phyloP scores from a whole-genome alignment of 805 yeast genomes.

The Myxozyma vanderwaltii region DNA sequence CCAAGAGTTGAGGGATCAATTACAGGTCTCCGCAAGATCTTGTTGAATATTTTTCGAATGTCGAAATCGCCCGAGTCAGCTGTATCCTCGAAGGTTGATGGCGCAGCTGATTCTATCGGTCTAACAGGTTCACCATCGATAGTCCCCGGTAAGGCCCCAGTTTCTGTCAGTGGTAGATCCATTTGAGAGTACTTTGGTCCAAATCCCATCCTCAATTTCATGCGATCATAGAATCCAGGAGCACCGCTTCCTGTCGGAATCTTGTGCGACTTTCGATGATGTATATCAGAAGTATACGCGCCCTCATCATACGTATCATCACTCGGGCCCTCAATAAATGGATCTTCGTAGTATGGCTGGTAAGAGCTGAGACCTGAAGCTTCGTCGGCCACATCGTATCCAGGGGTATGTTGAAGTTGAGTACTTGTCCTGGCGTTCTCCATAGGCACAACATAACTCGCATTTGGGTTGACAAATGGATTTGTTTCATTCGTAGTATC shows the following conservation, averaged over 20 bases:
- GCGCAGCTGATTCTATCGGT: neutral
- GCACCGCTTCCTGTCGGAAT: slow-evolving; percentile 11
- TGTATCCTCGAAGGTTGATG: neutral
- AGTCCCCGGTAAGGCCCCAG: slow-evolving; percentile 18
- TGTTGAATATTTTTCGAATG: slow-evolving; percentile 11
- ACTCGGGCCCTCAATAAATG: neutral
- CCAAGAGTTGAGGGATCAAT: slow-evolving; percentile 44
- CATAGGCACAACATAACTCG: slow-evolving; percentile 1
- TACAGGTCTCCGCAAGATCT: slow-evolving; percentile 37
- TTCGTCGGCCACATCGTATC: neutral
- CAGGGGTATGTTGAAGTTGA: neutral
- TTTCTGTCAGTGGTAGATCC: slow-evolving; percentile 30
- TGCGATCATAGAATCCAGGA: slow-evolving; percentile 22
- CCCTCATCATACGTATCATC: slow-evolving; percentile 2
- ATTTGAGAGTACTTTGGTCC: slow-evolving; percentile 25
- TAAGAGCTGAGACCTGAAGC: slow-evolving; percentile 18
- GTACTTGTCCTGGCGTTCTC: slow-evolving; percentile 1
- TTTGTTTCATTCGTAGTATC: neutral
- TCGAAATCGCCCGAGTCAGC: slow-evolving; percentile 15
- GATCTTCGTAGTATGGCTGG: slow-evolving; percentile 30
- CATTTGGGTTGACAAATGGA: neutral
- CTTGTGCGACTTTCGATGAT: slow-evolving; percentile 9
- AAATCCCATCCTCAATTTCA: slow-evolving; percentile 23
- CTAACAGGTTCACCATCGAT: slow-evolving; percentile 3
- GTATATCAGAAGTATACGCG: slow-evolving; percentile 1